These are phyloP conservation scores for Penicillium ochrochloron DNA, from an alignment of 495 filamentous ascomycete species.

Conservation along the genomic window DNA sequence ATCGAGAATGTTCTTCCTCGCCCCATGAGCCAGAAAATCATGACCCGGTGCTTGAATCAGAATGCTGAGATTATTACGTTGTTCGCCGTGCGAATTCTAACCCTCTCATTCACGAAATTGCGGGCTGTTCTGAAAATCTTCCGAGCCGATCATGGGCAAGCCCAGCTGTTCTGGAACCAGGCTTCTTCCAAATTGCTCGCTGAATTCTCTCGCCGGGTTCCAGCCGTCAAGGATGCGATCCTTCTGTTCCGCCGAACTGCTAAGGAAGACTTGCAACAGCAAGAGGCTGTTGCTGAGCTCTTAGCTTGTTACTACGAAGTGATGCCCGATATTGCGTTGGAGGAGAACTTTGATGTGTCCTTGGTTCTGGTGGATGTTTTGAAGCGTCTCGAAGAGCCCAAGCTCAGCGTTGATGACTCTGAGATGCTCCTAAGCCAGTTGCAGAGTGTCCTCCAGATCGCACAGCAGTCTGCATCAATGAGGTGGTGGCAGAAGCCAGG, in stretches of 20 bases:
- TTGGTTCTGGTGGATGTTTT: constrained; percentile 70
- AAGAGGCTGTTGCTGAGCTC: constrained; percentile 75
- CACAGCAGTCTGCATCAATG: constrained; percentile 75
- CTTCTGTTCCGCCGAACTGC: constrained; percentile 66
- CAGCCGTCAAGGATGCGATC: constrained; percentile 76
- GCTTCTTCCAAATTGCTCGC: constrained; percentile 65
- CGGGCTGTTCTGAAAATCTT: constrained; percentile 53
- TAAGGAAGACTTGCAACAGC: constrained; percentile 71
- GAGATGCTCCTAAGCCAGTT: constrained; percentile 68
- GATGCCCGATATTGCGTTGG: constrained; percentile 76
- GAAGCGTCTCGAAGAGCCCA: constrained; percentile 49
- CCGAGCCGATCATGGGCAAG: constrained; percentile 41
- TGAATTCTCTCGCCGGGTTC: constrained; percentile 79
- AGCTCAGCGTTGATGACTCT: constrained; percentile 41
- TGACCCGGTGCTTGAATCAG: constrained; percentile 77
- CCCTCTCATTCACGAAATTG: constrained; percentile 79
- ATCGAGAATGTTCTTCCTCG: constrained; percentile 88
- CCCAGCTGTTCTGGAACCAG: constrained; percentile 64
- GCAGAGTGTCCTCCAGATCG: constrained; percentile 76
- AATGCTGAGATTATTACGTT: constrained; percentile 76
- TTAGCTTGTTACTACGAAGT: constrained; percentile 80
- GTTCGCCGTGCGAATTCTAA: constrained; percentile 78
- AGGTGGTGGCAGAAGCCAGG: constrained; percentile 78
- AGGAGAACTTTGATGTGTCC: constrained; percentile 86
- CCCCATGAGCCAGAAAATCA: constrained; percentile 73